Evolutionary conservation across 495 filamentous ascomycete species (phyloP), one percentile per base, ranked within the genome.

Genomic region (Penicillium longicatenatum): DNA sequence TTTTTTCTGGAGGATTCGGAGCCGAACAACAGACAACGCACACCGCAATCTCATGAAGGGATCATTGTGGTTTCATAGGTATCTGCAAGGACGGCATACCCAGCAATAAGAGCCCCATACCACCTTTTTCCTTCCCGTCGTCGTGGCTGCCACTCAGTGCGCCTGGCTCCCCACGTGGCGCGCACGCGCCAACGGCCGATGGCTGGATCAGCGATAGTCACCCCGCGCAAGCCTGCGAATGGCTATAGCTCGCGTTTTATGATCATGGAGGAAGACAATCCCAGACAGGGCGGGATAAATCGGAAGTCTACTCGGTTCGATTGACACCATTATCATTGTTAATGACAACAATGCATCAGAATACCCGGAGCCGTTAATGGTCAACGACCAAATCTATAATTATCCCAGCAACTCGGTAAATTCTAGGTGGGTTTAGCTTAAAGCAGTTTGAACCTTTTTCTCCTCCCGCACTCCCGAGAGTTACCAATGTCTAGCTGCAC

Each of bases 121-220:
- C 63, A 60, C 59, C 54, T 56, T 61, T 68, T 59, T 54, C 29
- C 65, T 62, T 55, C 30, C 9, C 26, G 9, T 16, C 24, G 30
- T 21, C 16, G 46, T 37, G 47, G 47, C 55, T 47, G 37, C 52
- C 58, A 59, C 33, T 68, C 51, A 63, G 59, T 59, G 50, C 35
- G 35, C 19, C 49, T 17, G 39, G 33, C 3, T 21, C 42, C 63
- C 63, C 63, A 69, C 63, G 66, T 69, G 63, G 60, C 54, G 48
- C 47, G 41, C 19, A 47, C 57, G 54, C 46, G 19, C 50, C 41
- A 20, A 39, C 19, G 10, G 47, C 53, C 45, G 52, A 58, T 53
- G 50, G 33, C 46, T 31, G 29, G 41, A 21, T 12, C n/a, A 46
- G 45, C 17, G 24, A 35, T 30, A 11, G 50, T 39, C 33, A 37